Base-by-base conservation (phyloP, 495 filamentous ascomycete species). In the Entonaema liquescens region DNA sequence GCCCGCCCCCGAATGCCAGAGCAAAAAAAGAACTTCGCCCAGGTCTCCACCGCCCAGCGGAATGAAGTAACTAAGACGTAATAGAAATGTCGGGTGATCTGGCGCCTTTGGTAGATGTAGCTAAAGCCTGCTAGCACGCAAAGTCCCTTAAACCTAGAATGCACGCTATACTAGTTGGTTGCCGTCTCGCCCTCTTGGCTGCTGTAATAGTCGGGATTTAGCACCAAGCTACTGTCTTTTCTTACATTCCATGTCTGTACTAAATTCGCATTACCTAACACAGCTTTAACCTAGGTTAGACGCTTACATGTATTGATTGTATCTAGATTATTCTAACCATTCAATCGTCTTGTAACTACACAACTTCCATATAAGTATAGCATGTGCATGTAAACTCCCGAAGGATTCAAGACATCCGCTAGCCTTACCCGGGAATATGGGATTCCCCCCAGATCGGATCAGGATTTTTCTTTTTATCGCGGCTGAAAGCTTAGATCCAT, bases 21-120 rank as follows among this genome's bases (percentile, higher is more conserved):
- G 42, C 42, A 47, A 33, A 9, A 33, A 33, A 33, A 5, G 17
- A 19, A 17, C 17, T 40, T 23, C 15, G 38, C 38, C 38, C n/a
- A n/a, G 15, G 38, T 47, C 42, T 11, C 65, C 70, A 69, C 66
- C 28, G n/a, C 23, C 38, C 38, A 19, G 33, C 29, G 28, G 56
- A 35, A 74, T 78, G 68, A 71, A 59, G 68, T 76, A 76, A 76
- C 57, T 64, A 78, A 78, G 59, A 78, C 76, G 76, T 78, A 78
- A 78, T 78, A 62, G 36, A 73, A 78, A 78, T 52, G 50, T 59
- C 42, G 35, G 44, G 44, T 19, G 35, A 52, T 56, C 60, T 59
- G 17, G 21, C 44, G 9, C 65, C 49, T 23, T n/a, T n/a, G n/a
- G n/a, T n/a, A n/a, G n/a, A n/a, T n/a, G n/a, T n/a, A n/a, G n/a